These are phyloP conservation scores for Trapa incisa DNA, from an alignment of 345 rosid species.

Conservation along the genomic window DNA sequence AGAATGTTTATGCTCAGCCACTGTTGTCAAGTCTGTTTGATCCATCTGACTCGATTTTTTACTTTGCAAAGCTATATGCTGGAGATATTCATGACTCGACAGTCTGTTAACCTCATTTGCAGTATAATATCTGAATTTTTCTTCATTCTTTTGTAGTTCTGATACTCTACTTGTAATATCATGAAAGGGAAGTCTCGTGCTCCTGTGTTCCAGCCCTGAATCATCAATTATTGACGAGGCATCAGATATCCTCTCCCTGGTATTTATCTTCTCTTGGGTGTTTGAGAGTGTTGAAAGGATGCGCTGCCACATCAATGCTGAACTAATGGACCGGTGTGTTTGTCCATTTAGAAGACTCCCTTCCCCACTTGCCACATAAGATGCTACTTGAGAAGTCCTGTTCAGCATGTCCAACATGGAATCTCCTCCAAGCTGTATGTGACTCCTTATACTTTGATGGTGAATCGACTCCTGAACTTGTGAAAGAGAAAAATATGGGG, in stretches of 20 bases:
- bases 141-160: neutral
- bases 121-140: neutral
- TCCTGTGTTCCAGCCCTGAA: slow-evolving; percentile 3
- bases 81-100: slow-evolving; percentile 3
- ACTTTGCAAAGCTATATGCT: slow-evolving; percentile 3
- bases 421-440: slow-evolving; percentile 2
- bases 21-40: neutral
- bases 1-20: neutral
- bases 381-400: slow-evolving; percentile 4
- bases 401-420: slow-evolving; percentile 2
- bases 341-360: neutral
- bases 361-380: neutral
- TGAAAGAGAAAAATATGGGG: slow-evolving; percentile 4
- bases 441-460: slow-evolving; percentile 9
- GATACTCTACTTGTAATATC: neutral
- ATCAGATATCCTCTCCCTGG: slow-evolving; percentile 1
- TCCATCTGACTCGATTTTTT: neutral
- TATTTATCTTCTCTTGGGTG: slow-evolving; percentile 6
- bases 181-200: neutral
- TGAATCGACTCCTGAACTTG: neutral
- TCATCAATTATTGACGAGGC: neutral
- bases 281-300: neutral
- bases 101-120: slow-evolving; percentile 1
- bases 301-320: slow-evolving; percentile 1
- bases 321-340: slow-evolving; percentile 5